These are phyloP conservation scores for Penicillium sp. DNA, from an alignment of 2,329 filamentous ascomycete species.

Conservation along the genomic window DNA sequence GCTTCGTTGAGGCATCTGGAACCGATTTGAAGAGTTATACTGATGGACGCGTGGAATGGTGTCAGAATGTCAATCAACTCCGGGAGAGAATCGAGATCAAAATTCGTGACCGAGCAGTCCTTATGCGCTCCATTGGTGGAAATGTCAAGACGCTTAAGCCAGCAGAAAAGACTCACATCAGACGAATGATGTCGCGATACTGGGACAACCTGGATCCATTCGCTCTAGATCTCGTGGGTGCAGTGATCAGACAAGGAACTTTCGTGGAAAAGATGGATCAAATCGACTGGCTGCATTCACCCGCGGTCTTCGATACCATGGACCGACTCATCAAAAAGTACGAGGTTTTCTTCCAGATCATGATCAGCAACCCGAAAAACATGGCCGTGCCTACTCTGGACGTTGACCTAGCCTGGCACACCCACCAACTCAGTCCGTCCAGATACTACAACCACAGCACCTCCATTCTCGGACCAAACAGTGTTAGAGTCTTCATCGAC, in stretches of 20 bases:
- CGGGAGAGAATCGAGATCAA: conserved; percentile 27
- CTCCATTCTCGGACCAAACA: conserved; percentile 29
- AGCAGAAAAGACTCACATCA: conserved; percentile 41
- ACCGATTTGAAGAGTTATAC: conserved; percentile 57
- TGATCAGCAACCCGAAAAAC: conserved; percentile 34
- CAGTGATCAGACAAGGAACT: conserved; percentile 44
- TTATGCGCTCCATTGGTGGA: conserved; percentile 25
- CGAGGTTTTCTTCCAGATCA: conserved; percentile 47
- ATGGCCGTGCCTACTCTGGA: conserved; percentile 38
- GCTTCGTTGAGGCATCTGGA: conserved; percentile 9
- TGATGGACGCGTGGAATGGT: conserved; percentile 53
- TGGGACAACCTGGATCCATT: conserved; percentile 44
- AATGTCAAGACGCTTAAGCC: neutral
- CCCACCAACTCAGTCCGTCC: conserved; percentile 30
- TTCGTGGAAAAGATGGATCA: conserved; percentile 65
- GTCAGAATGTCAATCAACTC: conserved; percentile 43
- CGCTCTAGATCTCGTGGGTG: conserved; percentile 40
- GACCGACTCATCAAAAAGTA: conserved; percentile 57
- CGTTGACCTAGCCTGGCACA: conserved; percentile 39
- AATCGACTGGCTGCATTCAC: conserved; percentile 78
- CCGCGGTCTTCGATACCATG: conserved; percentile 64
- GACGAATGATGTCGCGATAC: conserved; percentile 46
- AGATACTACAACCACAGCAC: conserved; percentile 50
- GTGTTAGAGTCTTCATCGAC: conserved; percentile 62
- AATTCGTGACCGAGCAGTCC: conserved; percentile 53